phyloP scores from a whole-genome alignment of 805 yeast genomes.

The Pichia ethanolica region DNA sequence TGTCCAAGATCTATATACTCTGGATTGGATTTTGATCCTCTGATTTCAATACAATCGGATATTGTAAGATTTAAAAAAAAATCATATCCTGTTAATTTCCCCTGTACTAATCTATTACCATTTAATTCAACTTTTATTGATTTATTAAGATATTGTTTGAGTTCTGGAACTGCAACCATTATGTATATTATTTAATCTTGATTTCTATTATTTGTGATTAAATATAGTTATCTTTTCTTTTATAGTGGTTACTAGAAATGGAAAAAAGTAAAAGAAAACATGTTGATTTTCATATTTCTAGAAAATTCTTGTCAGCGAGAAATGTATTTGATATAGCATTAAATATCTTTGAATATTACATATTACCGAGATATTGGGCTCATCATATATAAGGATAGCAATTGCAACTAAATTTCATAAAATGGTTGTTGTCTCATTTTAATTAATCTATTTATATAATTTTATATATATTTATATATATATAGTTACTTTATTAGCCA shows the following conservation, averaged over 20 bases:
- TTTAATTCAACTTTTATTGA: slow-evolving; percentile 66
- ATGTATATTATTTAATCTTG: not conserved
- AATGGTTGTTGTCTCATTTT: too few relatives aligned
- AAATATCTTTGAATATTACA: too few relatives aligned
- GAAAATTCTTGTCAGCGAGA: slow-evolving; percentile 2
- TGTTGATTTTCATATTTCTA: not conserved
- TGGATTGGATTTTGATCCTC: not conserved
- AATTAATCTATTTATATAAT: not conserved
- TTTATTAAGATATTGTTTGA: slow-evolving; percentile 67
- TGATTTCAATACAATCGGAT: slow-evolving; percentile 16
- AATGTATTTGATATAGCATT: not conserved
- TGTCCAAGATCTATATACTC: slow-evolving; percentile 24
- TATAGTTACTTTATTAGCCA: too few relatives aligned
- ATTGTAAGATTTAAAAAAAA: slow-evolving; percentile 34
- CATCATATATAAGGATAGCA: not conserved
- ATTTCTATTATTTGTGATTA: not conserved
- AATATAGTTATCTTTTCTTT: not conserved
- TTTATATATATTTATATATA: too few relatives aligned
- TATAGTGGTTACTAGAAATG: not conserved
- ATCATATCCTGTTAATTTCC: slow-evolving; percentile 81
- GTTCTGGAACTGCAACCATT: slow-evolving; percentile 31
- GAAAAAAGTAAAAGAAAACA: not conserved
- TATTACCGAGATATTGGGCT: too few relatives aligned
- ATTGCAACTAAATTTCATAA: too few relatives aligned
- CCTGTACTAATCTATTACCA: slow-evolving; percentile 72